Evolutionary conservation across 345 rosid genomes (phyloP).

Genomic region (Hibiscus syriacus): DNA sequence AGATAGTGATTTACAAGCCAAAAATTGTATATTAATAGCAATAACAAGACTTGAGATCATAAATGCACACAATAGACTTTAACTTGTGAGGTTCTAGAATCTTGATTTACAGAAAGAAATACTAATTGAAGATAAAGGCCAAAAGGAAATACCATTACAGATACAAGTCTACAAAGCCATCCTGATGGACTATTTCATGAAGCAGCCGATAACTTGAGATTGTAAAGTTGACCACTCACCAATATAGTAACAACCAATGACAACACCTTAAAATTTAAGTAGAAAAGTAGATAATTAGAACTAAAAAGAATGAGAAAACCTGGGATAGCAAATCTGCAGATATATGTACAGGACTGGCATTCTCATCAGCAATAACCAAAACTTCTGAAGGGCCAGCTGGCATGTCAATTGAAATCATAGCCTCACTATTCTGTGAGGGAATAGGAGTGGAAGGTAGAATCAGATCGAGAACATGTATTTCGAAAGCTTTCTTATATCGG

Average conservation of each 20-base stretch:
- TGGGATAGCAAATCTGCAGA: conserved; percentile 91
- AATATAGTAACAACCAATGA: not conserved
- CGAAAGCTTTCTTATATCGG: not conserved
- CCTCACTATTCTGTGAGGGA: conserved; percentile 77
- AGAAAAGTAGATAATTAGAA: not conserved
- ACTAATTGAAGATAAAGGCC: not conserved
- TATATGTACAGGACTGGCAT: conserved; percentile 78
- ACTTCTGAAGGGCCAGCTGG: conserved; percentile 99
- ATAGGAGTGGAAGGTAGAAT: not conserved
- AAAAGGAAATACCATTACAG: not conserved
- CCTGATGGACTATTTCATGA: not conserved
- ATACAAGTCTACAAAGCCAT: not conserved
- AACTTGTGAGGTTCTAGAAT: not conserved
- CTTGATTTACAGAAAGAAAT: not conserved
- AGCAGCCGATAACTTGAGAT: not conserved
- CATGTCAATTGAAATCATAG: conserved; percentile 98
- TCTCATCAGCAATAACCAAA: conserved; percentile 74
- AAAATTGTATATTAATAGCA: not conserved
- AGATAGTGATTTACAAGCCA: not conserved
- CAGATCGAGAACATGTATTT: conserved; percentile 2
- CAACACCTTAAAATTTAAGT: not conserved
- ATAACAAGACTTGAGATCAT: not conserved
- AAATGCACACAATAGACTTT: not conserved
- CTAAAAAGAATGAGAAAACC: conserved; percentile 32
- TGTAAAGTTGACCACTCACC: too few species aligned